Evolutionary conservation across 768 basidiomycete species (phyloP).

Genomic region (Termitomyces sp.): DNA sequence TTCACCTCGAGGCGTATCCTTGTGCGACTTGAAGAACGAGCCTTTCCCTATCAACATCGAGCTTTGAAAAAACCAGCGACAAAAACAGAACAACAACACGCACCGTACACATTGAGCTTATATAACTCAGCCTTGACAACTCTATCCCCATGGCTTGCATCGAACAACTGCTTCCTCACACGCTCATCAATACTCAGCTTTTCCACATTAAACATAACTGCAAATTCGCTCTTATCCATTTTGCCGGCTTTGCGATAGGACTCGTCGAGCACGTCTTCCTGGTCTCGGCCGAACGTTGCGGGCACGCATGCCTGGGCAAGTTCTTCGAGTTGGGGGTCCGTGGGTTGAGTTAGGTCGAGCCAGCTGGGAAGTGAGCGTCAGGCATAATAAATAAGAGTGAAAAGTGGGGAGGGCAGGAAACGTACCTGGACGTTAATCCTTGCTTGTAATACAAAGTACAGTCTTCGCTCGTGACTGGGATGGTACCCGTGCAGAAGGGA

Average conservation of each 20-base stretch:
- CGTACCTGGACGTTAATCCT: neutral
- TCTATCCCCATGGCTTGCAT: conserved; percentile 12
- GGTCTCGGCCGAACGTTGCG: conserved; percentile 35
- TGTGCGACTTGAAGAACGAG: conserved; percentile 48
- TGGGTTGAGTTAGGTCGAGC: conserved; percentile 7
- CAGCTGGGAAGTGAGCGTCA: neutral
- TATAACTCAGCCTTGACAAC: conserved; percentile 27
- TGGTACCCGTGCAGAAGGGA: conserved; percentile 10
- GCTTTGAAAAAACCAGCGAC: neutral
- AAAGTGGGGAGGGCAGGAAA: neutral
- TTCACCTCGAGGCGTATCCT: conserved; percentile 42
- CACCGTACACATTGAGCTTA: conserved; percentile 37
- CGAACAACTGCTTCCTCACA: conserved; percentile 12
- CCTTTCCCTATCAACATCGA: conserved; percentile 27
- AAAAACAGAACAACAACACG: neutral
- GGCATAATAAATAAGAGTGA: too few relatives aligned
- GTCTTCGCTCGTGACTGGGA: neutral
- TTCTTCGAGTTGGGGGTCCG: neutral
- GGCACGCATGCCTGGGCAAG: conserved; percentile 29
- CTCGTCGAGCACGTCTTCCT: conserved; percentile 39
- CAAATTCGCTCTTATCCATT: conserved; percentile 34
- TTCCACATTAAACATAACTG: conserved; percentile 25
- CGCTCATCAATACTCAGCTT: neutral
- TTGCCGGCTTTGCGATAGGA: conserved; percentile 45
- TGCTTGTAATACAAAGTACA: conserved; percentile 3